Percentiles rank a stretch among this genome's conserved stretches.
Evolutionary conservation across 2,329 filamentous ascomycete species (phyloP).

Genomic region (Albophoma yamanashiensis): DNA sequence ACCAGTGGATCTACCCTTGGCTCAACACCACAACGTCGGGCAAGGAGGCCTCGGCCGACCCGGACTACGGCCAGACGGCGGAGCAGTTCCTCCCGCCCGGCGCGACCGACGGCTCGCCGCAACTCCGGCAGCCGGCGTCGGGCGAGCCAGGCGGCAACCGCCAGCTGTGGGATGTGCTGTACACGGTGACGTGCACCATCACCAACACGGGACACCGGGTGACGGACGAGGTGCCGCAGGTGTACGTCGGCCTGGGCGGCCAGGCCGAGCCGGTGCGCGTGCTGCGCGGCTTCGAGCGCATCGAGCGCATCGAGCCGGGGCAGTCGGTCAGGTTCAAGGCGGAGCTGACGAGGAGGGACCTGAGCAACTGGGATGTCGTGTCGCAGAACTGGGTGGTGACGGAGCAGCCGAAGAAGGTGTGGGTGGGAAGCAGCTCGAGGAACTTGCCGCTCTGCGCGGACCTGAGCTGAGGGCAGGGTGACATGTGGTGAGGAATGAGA

Average conservation of each 20-base stretch:
- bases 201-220: constrained; percentile 57
- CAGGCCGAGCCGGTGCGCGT: constrained; percentile 54
- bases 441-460: constrained; percentile 33
- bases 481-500: too few species aligned
- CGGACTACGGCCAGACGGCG: constrained; percentile 47
- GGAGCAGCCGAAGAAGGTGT: constrained; percentile 39
- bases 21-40: constrained; percentile 53
- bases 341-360: constrained; percentile 64
- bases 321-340: constrained; percentile 54
- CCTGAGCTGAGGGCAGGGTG: not conserved
- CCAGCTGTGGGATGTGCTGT: constrained; percentile 58
- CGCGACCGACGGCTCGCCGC: constrained; percentile 43
- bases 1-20: constrained; percentile 59
- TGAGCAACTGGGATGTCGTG: constrained; percentile 75
- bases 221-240: constrained; percentile 64
- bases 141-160: constrained; percentile 53
- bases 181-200: constrained; percentile 55
- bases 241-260: constrained; percentile 75
- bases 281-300: constrained; percentile 72
- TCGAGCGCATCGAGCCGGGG: constrained; percentile 59
- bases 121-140: constrained; percentile 40
- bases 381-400: constrained; percentile 77
- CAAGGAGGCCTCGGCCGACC: constrained; percentile 43
- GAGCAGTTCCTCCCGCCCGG: constrained; percentile 50
- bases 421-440: constrained; percentile 44